phyloP scores from a whole-genome alignment of 202 grass and related monocot genomes.

The Bolboschoenoplectus hybrid region DNA sequence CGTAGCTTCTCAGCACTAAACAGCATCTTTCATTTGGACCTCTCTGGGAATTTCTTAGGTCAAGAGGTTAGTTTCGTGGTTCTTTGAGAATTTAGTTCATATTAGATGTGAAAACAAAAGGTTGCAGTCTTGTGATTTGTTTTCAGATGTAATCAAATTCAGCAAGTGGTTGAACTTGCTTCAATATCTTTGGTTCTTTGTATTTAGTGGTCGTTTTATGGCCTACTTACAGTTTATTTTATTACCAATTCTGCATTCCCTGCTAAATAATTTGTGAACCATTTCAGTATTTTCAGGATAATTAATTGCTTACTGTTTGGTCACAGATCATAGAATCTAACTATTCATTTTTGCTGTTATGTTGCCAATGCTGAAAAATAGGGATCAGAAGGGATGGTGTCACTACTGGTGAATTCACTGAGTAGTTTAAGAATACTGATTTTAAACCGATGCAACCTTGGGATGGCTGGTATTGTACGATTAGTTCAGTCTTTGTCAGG shows the following conservation, averaged over 20 bases:
- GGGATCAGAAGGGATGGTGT: conserved; percentile 60
- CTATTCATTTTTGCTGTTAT: not conserved
- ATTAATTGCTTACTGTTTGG: conserved; percentile 1
- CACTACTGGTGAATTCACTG: conserved; percentile 57
- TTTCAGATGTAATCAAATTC: conserved; percentile 24
- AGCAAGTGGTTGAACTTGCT: not conserved
- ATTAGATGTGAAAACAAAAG: not conserved
- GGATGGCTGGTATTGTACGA: conserved; percentile 56
- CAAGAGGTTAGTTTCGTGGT: conserved; percentile 57
- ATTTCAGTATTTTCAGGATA: not conserved
- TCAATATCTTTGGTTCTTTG: conserved; percentile 14
- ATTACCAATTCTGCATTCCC: conserved; percentile 1
- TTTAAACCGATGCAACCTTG: conserved; percentile 74
- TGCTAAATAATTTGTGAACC: not conserved
- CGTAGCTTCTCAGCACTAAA: conserved; percentile 52
- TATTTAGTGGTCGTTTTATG: not conserved
- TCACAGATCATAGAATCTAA: not conserved
- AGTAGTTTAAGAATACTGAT: conserved; percentile 69
- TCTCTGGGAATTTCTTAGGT: conserved; percentile 67
- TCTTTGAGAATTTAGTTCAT: conserved; percentile 28
- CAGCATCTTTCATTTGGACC: conserved; percentile 68
- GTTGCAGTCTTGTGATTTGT: conserved; percentile 7
- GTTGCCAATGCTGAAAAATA: conserved; percentile 27
- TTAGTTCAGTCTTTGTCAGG: conserved; percentile 71
- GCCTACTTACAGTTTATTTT: not conserved